These are phyloP conservation scores for Tricholoma flavovirens DNA, from an alignment of 768 basidiomycete species.

Conservation along the genomic window DNA sequence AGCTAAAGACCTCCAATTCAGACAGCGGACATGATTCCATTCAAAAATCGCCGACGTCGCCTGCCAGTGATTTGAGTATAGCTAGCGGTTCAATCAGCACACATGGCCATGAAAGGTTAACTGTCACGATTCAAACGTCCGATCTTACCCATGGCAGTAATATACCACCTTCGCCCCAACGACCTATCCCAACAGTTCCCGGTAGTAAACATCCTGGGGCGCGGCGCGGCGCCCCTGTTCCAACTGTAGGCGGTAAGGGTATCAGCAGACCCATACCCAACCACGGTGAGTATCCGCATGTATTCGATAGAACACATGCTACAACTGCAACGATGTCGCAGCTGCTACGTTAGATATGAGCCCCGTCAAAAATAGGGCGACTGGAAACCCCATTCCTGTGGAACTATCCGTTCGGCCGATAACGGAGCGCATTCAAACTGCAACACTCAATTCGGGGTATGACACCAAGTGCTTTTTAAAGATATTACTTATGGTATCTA, in stretches of 20 bases:
- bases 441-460: slow-evolving; percentile 62
- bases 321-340: slow-evolving; percentile 17
- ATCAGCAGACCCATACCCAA: slow-evolving; percentile 70
- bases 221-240: slow-evolving; percentile 30
- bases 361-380: slow-evolving; percentile 62
- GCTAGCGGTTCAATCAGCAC: slow-evolving; percentile 14
- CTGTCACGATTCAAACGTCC: slow-evolving; percentile 20
- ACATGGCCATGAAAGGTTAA: slow-evolving; percentile 15
- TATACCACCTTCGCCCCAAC: slow-evolving; percentile 38
- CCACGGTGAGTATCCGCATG: slow-evolving; percentile 42
- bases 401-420: slow-evolving; percentile 29
- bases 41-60: slow-evolving; percentile 19
- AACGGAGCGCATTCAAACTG: slow-evolving; percentile 24
- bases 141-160: slow-evolving; percentile 24
- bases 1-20: slow-evolving; percentile 43
- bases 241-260: slow-evolving; percentile 52
- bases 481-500: slow-evolving; percentile 8
- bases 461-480: slow-evolving; percentile 19
- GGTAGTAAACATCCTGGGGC: slow-evolving; percentile 27
- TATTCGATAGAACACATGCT: slow-evolving; percentile 1
- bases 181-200: slow-evolving; percentile 36
- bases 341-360: slow-evolving; percentile 72
- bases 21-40: slow-evolving; percentile 31
- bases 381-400: slow-evolving; percentile 59
- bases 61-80: slow-evolving; percentile 18